Base-by-base conservation (phyloP, 116 monocot genomes). In the Dioscorea cayenensis region DNA sequence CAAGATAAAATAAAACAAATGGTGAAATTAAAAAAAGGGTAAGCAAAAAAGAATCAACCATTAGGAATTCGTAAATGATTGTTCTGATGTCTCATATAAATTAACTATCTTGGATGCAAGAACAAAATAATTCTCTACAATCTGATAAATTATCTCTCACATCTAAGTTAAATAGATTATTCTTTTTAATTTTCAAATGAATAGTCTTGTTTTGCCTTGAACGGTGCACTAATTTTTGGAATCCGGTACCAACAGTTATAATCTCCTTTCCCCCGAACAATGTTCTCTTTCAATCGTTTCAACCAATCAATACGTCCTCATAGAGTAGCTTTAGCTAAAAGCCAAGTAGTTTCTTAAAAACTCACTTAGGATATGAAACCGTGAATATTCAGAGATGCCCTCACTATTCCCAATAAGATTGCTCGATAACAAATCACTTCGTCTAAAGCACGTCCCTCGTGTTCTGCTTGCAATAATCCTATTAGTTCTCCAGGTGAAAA, bases 261-360 rank as follows among this genome's bases (percentile, higher is more conserved):
- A 25, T 25, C 25, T 1, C 25, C 25, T 0, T 25, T 25, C 25
- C 25, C 25, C 25, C 25, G 25, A 25, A 25, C 25, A 25, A 25
- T 1, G 25, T 0, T 25, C 25, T 25, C 49, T 49, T 49, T 49
- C 64, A 74, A 29, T 12, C 51, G 65, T 52, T 74, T 66, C 66
- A 74, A 64, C 73, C 63, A 73, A 73, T 73, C 73, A 65, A 65
- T 65, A 73, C 49, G 49, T 28, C 28, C 2, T 19, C 65, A 19
- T 67, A 75, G 59, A 67, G 75, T 6, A 75, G 37, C 35, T 75
- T 67, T 75, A 59, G 36, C 75, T 75, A 75, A 67, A 75, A 67
- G 20, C 66, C 36, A 49, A 77, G 63, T 12, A 29, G 65, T 77
- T 77, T 77, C 71, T 72, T 72, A 66, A 77, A 77, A 77, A 77